Conservation (phyloP, 2,329 filamentous ascomycete species). For the Ascochyta koolunga region DNA sequence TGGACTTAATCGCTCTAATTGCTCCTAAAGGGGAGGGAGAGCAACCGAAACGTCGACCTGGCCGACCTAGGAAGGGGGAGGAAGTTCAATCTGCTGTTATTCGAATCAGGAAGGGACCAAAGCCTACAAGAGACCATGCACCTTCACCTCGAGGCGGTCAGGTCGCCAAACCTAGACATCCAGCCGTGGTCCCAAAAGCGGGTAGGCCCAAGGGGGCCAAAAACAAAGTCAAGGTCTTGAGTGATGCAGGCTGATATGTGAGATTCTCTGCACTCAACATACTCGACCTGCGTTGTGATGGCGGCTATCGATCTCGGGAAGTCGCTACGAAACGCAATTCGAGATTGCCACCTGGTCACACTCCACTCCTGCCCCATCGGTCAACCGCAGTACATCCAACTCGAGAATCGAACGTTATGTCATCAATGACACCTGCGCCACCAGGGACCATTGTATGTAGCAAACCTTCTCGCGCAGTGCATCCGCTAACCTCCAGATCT, state of each 20-base stretch:
- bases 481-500: not conserved
- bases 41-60: not conserved
- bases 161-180: not conserved
- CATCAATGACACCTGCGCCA: not conserved
- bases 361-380: not conserved
- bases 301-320: not conserved
- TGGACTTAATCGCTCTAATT: constrained; percentile 17
- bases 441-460: not conserved
- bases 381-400: not conserved
- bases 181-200: not conserved
- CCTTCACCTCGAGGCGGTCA: constrained; percentile 11
- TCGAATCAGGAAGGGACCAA: not conserved
- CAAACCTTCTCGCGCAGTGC: not conserved
- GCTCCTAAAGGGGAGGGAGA: not conserved
- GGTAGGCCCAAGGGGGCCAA: constrained; percentile 28
- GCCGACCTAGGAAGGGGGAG: constrained; percentile 2
- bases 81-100: not conserved
- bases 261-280: not conserved
- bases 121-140: constrained; percentile 1
- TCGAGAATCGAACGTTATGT: not conserved
- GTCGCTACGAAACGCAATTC: not conserved
- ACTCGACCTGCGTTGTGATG: not conserved
- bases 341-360: not conserved
- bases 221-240: constrained; percentile 14
- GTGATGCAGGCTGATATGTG: not conserved